These are phyloP conservation scores for Combretum micranthum DNA, from an alignment of 345 rosid genomes.

Conservation along the genomic window DNA sequence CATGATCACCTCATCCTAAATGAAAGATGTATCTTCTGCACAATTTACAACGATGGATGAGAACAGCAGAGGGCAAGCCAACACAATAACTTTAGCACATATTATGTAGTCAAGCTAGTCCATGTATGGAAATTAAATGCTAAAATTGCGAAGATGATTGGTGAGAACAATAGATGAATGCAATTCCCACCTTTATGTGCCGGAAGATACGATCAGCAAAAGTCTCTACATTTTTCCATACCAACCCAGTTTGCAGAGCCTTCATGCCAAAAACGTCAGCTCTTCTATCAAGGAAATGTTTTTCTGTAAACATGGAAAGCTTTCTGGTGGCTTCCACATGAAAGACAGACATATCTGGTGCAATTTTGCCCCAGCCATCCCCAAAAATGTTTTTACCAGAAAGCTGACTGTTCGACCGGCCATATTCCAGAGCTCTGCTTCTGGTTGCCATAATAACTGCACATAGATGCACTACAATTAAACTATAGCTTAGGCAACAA, in stretches of 20 bases:
- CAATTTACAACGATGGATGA: too few relatives aligned
- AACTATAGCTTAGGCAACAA: not conserved
- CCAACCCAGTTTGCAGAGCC: constrained; percentile 20
- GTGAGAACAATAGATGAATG: not conserved
- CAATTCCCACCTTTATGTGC: constrained; percentile 38
- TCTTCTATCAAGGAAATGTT: constrained; percentile 21
- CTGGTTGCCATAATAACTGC: constrained; percentile 47
- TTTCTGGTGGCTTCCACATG: constrained; percentile 46
- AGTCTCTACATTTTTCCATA: constrained; percentile 32
- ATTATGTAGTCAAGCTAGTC: too few relatives aligned
- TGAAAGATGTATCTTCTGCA: too few relatives aligned
- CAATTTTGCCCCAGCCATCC: constrained; percentile 35
- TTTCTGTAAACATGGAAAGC: constrained; percentile 28
- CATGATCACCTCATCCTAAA: too few relatives aligned
- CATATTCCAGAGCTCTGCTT: constrained; percentile 33
- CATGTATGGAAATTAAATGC: too few relatives aligned
- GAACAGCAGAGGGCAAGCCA: too few relatives aligned
- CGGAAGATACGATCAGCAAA: constrained; percentile 32
- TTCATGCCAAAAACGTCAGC: constrained; percentile 19
- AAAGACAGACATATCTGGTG: constrained; percentile 30
- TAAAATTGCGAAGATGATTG: too few relatives aligned
- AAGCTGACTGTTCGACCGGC: constrained; percentile 21
- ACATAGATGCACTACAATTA: constrained; percentile 5
- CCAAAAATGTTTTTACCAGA: constrained; percentile 14
- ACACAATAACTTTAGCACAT: too few relatives aligned